Base-by-base conservation (phyloP, 768 basidiomycete genomes). In the Hydnomerulius pinastri region DNA sequence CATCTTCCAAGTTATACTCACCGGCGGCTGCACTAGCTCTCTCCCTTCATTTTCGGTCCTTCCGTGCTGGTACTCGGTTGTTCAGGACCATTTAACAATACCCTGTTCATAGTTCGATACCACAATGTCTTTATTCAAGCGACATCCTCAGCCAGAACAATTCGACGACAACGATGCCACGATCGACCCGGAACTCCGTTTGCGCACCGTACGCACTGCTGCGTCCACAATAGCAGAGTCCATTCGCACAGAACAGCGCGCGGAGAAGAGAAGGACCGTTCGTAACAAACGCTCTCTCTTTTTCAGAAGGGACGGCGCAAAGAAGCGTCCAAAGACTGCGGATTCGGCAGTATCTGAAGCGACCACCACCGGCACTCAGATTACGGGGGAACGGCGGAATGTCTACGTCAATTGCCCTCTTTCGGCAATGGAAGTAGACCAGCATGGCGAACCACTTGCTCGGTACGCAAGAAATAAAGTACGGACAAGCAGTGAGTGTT, bases 391-490 rank as follows among this genome's bases (percentile, higher is more conserved):
- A 41, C 73, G 90, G 42, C 76, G 93, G 60, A 90, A 87, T 57
- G 69, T 98, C 50, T 91, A 92, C 67, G 82, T 97, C 53, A 96
- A 96, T 61, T 64, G 78, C 33, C 80, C 85, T 1, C 72, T 90
- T 27, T 76, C 86, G 6, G 72, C 80, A 18, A 71, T 76, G 56
- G 87, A 93, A 68, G 68, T 87, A 33, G 85, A 87, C 61, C 68
- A 73, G 3, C 63, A 81, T 41, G 91, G 90, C n/a, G 88, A 95
- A 50, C 93, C 91, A 0, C 70, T 79, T 46, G 82, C 72, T 32
- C 80, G 82, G n/a, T 98, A 94, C 69, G 80, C 82, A 25, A 75
- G 95, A 61, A 98, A 97, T 67, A 98, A 97, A 79, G 92, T 98
- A 55, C 78, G 88, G 63, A 97, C 95, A 33, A 90, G 87, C 57